phyloP scores from a whole-genome alignment of 108 stramenopile species.

The Schizochytrium sp. region DNA sequence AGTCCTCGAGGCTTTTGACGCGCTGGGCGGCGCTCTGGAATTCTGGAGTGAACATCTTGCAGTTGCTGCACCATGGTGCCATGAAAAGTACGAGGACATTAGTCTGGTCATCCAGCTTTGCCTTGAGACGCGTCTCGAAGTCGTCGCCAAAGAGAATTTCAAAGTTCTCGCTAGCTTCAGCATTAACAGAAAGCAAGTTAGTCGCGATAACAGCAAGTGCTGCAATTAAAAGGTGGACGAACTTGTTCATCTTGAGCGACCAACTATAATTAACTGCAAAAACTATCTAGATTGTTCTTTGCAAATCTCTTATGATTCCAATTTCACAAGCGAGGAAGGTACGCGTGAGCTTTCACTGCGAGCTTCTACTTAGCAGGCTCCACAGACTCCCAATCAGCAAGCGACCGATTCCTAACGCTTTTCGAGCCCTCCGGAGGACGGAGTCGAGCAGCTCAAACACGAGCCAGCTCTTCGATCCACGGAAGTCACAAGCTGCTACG shows the following conservation, averaged over 20 bases:
- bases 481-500: too few species aligned
- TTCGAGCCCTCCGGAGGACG: too few species aligned
- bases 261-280: too few species aligned
- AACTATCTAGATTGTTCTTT: too few species aligned
- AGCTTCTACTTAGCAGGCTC: too few species aligned
- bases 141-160: constrained; percentile 27
- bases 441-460: too few species aligned
- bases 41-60: constrained; percentile 79
- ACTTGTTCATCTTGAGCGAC: neutral
- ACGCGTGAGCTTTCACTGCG: too few species aligned
- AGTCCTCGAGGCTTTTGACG: constrained; percentile 58
- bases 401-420: too few species aligned
- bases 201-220: neutral
- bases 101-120: constrained; percentile 69
- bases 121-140: neutral
- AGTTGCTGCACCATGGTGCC: constrained; percentile 81
- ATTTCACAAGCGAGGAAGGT: too few species aligned
- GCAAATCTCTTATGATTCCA: too few species aligned
- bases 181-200: neutral
- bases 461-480: too few species aligned
- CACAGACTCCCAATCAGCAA: too few species aligned
- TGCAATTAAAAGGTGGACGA: neutral
- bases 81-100: constrained; percentile 82
- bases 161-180: neutral
- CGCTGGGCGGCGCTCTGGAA: constrained; percentile 71